Base-by-base conservation (phyloP, 2,329 filamentous ascomycete species). In the Zasmidium cellare region DNA sequence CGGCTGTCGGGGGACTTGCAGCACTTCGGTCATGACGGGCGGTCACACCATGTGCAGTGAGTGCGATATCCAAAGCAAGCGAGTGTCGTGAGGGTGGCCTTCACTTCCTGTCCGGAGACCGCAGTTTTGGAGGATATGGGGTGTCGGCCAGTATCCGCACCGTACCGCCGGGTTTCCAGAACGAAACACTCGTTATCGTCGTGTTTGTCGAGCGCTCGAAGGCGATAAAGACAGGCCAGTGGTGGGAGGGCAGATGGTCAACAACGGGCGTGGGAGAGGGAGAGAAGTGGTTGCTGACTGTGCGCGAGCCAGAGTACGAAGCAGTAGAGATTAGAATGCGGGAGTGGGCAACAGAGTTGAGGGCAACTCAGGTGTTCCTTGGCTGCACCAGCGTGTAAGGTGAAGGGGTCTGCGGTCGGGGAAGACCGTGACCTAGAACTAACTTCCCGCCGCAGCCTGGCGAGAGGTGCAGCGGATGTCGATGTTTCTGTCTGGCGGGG, bases 21-120 rank as follows among this genome's bases (percentile, higher is more conserved):
- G 68, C 14, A 79, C 76, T 64, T 79, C 75, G 38, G 77, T 72
- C 77, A 79, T 79, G 67, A 57, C 55, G 57, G 28, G 25, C 38
- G 22, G 51, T 55, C 49, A 44, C 48, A 53, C 48, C 62, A 64
- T 61, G 49, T 46, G 57, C 22, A 53, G 51, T 55, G 55, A 52
- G 48, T 18, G 51, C 51, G 46, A 53, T 35, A 28, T 45, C 53
- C 9, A 24, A 14, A 25, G 18, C 45, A 59, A 59, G 28, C 57
- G 55, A 60, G 55, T 51, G 49, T 56, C 46, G 53, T 16, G 12
- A 41, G 6, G 5, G 16, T 14, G 11, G 35, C 35, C 35, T 14
- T 18, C 7, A 6, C 25, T 11, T 28, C 11, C 20, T 9, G 50
- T n/a, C 31, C 7, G n/a, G 3, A 41, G 35, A n/a, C 35, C 6